These are phyloP conservation scores for Sporothrix globosa DNA, from an alignment of 2,329 filamentous ascomycete genomes.

Conservation along the genomic window DNA sequence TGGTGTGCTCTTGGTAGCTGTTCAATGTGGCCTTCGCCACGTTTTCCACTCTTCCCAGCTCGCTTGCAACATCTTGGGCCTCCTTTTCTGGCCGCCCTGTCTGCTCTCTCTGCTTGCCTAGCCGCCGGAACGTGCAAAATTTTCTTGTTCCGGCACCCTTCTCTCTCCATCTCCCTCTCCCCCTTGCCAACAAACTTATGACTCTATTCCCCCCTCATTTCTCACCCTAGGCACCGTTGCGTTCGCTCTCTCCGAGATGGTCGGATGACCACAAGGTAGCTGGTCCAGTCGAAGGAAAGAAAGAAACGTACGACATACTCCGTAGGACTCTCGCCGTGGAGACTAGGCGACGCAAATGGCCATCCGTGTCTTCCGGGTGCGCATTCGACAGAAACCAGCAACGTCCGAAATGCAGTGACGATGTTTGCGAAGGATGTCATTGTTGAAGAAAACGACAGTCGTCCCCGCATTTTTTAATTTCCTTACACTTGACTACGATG, in stretches of 20 bases:
- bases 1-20: background rate
- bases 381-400: background rate
- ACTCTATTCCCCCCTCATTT: background rate
- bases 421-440: background rate
- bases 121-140: background rate
- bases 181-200: background rate
- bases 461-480: background rate
- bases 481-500: background rate
- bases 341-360: background rate
- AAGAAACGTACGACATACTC: too few species aligned
- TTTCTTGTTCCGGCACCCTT: background rate
- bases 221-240: constrained; percentile 14
- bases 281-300: background rate
- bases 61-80: constrained; percentile 14
- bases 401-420: background rate
- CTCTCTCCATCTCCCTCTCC: background rate
- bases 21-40: background rate
- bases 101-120: background rate
- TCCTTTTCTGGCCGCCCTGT: constrained; percentile 3
- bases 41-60: background rate
- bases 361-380: background rate
- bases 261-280: constrained; percentile 1
- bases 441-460: background rate
- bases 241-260: constrained; percentile 16
- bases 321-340: constrained; percentile 1